Base-by-base conservation (phyloP, 345 rosid species). In the Gossypium ekmanianum region DNA sequence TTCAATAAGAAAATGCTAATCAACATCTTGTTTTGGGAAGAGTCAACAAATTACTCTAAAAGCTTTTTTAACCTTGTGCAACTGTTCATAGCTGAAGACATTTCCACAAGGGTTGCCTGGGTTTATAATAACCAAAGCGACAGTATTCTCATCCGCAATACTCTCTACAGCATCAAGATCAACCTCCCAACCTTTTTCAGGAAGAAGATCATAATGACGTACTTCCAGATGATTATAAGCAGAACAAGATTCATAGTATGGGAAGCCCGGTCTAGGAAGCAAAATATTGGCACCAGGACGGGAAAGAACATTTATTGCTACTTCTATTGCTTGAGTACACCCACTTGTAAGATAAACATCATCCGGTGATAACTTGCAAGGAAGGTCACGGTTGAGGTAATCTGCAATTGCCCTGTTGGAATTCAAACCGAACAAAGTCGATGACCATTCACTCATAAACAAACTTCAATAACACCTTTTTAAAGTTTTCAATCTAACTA, bases 81-180 rank as follows among this genome's bases (percentile, higher is more conserved):
- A 24, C 11, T 58, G 16, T 58, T 24, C 34, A 24, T 22, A 58
- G 27, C 62, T 58, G 62, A 11, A 92, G 70, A 92, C 88, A 73
- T 73, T 86, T 68, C 91, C 95, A 75, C 91, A 85, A 11, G 97
- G 92, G 75, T 87, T 90, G 5, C 92, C 85, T 1, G 92, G 92
- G 75, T 88, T 92, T 4, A 86, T 82, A 72, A 92, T 72, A 26
- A 88, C 89, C 82, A 92, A 80, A 10, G 92, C 94, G 1, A 74
- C 88, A 2, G 93, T 92, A 70, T 87, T 88, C 24, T 87, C 83
- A 3, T 92, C 93, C 2, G 90, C 87, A 62, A 85, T 87, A 56
- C 90, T 74, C 82, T 87, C 88, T 18, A 92, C 75, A 50, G 80
- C 80, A 50, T 83, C 79, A 18, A 90, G 81, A 84, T 92, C 93